A percentile compares a stretch with the other conserved stretches of the same genome.
Conservation (phyloP, 768 basidiomycete genomes). For the Tulasnella sp. region DNA sequence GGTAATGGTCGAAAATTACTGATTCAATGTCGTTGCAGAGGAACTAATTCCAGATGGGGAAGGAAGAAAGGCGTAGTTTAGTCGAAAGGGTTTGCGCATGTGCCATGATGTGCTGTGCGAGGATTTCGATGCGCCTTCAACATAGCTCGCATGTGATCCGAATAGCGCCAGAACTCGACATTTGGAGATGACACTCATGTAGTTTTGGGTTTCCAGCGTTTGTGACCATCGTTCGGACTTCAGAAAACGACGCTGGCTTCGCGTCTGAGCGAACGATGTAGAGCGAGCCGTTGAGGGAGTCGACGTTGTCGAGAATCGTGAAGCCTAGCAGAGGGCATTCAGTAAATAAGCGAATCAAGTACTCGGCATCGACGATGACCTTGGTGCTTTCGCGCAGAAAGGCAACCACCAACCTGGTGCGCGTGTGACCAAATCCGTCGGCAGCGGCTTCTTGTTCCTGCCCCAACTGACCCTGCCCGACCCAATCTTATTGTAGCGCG, state of each 20-base stretch:
- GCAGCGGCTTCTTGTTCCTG: not conserved
- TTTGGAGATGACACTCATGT: slow-evolving; percentile 70
- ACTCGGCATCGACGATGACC: no score
- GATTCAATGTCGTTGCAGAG: slow-evolving; percentile 74
- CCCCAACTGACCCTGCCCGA: not conserved
- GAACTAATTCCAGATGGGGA: slow-evolving; percentile 53
- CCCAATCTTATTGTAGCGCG: not conserved
- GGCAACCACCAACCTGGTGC: no score
- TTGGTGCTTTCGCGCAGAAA: no score
- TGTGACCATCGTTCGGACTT: slow-evolving; percentile 68
- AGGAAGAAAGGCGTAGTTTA: not conserved
- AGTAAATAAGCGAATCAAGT: no score
- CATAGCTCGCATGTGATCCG: slow-evolving; percentile 65
- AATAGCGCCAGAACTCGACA: slow-evolving; percentile 68
- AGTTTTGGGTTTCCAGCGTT: slow-evolving; percentile 63
- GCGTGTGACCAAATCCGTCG: no score
- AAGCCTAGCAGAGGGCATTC: slow-evolving; percentile 76
- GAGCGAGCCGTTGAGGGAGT: slow-evolving; percentile 77
- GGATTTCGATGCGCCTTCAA: slow-evolving; percentile 76
- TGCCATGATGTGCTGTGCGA: not conserved
- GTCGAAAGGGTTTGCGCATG: not conserved
- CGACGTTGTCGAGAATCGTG: slow-evolving; percentile 87
- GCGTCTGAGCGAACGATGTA: slow-evolving; percentile 78
- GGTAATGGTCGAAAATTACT: slow-evolving; percentile 90
- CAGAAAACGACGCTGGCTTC: slow-evolving; percentile 66